A percentile compares a stretch with the other conserved stretches of the same genome.
These are phyloP conservation scores for Torrubiellomyces zombiae DNA, from an alignment of 2,329 filamentous ascomycete genomes.

Conservation along the genomic window DNA sequence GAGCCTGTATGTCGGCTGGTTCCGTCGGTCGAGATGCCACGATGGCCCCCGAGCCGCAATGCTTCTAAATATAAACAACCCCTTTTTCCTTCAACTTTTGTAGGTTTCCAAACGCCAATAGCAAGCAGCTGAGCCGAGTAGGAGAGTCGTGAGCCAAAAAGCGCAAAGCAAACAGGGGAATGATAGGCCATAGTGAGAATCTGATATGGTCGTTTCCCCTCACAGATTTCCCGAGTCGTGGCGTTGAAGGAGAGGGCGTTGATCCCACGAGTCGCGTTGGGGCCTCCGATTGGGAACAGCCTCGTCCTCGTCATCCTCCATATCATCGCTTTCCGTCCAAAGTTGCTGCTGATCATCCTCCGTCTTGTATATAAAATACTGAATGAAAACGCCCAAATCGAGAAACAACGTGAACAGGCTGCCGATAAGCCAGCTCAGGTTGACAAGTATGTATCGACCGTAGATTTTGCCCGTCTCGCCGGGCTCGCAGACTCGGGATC, in stretches of 20 bases:
- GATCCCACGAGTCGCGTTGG: slow-evolving; percentile 19
- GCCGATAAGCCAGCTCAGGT: slow-evolving; percentile 78
- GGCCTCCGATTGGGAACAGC: slow-evolving; percentile 7
- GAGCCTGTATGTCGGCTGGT: too few species aligned
- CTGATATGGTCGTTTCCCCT: too few species aligned
- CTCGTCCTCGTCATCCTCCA: slow-evolving; percentile 11
- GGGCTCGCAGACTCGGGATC: slow-evolving; percentile 33
- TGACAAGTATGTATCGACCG: slow-evolving; percentile 69
- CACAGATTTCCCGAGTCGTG: slow-evolving; percentile 10
- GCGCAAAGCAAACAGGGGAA: too few species aligned
- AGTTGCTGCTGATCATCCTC: slow-evolving; percentile 14
- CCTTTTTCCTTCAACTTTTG: too few species aligned
- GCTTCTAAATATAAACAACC: too few species aligned
- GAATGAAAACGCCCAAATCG: slow-evolving; percentile 73
- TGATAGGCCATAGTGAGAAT: too few species aligned
- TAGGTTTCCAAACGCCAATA: too few species aligned
- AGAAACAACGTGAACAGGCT: slow-evolving; percentile 75
- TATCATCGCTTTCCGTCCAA: slow-evolving; percentile 11
- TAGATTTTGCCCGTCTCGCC: slow-evolving; percentile 57
- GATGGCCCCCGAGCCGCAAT: too few species aligned
- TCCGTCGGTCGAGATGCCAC: too few species aligned
- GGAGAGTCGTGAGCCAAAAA: too few species aligned
- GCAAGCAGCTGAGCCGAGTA: too few species aligned
- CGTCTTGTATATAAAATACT: slow-evolving; percentile 72
- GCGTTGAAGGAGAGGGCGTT: slow-evolving; percentile 20